Percentiles rank a stretch among this genome's conserved stretches.
phyloP scores from a whole-genome alignment of 2,329 filamentous ascomycete genomes.

The Pseudocercospora fijiensis region DNA sequence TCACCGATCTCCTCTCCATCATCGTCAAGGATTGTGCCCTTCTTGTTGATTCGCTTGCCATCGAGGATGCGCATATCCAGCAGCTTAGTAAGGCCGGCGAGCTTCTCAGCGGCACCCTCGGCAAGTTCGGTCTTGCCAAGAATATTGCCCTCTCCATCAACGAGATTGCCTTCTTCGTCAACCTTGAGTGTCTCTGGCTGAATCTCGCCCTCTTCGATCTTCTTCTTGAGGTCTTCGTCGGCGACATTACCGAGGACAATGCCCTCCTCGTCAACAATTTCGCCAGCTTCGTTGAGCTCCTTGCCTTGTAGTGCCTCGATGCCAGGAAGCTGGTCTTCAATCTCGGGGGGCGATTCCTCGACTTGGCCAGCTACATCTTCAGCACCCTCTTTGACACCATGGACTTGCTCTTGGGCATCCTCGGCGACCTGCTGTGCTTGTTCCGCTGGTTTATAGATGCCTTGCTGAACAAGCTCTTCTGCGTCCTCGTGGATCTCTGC shows the following conservation, averaged over 20 bases:
- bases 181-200: conserved; percentile 51
- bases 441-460: conserved; percentile 44
- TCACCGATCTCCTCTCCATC: conserved; percentile 54
- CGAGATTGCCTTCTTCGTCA: conserved; percentile 53
- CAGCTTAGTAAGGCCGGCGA: conserved; percentile 42
- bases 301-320: conserved; percentile 54
- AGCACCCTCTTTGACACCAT: conserved; percentile 33
- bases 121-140: conserved; percentile 53
- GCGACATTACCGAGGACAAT: conserved; percentile 53
- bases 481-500: conserved; percentile 52
- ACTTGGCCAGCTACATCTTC: conserved; percentile 35
- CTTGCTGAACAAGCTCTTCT: conserved; percentile 46
- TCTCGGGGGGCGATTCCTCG: conserved; percentile 36
- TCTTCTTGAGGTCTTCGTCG: conserved; percentile 44
- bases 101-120: conserved; percentile 50
- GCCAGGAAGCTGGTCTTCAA: conserved; percentile 52
- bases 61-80: conserved; percentile 50
- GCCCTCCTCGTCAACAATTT: conserved; percentile 51
- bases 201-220: conserved; percentile 41
- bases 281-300: conserved; percentile 51
- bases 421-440: conserved; percentile 45
- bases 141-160: conserved; percentile 53
- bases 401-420: conserved; percentile 36
- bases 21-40: conserved; percentile 53
- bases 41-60: conserved; percentile 59